phyloP scores from a whole-genome alignment of 192 early-diverging fungal species.

The Coemansia sp. region DNA sequence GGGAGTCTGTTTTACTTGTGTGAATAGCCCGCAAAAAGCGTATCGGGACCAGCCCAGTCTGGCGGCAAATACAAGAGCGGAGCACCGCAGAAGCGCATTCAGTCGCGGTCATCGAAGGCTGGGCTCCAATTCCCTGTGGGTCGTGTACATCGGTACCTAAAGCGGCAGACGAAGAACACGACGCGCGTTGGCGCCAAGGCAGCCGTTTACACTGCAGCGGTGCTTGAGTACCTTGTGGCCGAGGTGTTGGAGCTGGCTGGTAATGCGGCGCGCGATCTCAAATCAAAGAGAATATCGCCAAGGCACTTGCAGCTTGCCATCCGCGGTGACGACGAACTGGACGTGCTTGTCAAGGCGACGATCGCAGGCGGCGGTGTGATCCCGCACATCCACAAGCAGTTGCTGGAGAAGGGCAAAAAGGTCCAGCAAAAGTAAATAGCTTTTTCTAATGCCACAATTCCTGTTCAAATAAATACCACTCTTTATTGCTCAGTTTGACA shows the following conservation, averaged over 20 bases:
- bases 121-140: slow-evolving; percentile 85
- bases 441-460: not conserved
- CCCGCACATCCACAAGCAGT: slow-evolving; percentile 59
- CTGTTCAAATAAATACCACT: slow-evolving; percentile 3
- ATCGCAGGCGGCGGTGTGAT: slow-evolving; percentile 88
- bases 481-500: too few relatives aligned
- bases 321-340: slow-evolving; percentile 89
- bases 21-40: slow-evolving; percentile 51
- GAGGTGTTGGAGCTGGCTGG: slow-evolving; percentile 92
- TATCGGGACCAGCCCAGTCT: slow-evolving; percentile 37
- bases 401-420: slow-evolving; percentile 56
- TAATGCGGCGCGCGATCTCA: slow-evolving; percentile 87
- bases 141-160: slow-evolving; percentile 91
- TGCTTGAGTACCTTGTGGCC: slow-evolving; percentile 90
- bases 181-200: slow-evolving; percentile 88
- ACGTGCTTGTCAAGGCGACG: slow-evolving; percentile 83
- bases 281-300: slow-evolving; percentile 88
- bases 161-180: slow-evolving; percentile 75
- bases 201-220: slow-evolving; percentile 87
- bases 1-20: not conserved
- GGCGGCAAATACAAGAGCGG: slow-evolving; percentile 51
- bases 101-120: slow-evolving; percentile 53
- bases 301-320: slow-evolving; percentile 90
- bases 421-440: slow-evolving; percentile 6
- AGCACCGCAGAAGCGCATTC: slow-evolving; percentile 45